Base-by-base conservation (phyloP, 352 stramenopile species). In the Globisporangium cederbergense region DNA sequence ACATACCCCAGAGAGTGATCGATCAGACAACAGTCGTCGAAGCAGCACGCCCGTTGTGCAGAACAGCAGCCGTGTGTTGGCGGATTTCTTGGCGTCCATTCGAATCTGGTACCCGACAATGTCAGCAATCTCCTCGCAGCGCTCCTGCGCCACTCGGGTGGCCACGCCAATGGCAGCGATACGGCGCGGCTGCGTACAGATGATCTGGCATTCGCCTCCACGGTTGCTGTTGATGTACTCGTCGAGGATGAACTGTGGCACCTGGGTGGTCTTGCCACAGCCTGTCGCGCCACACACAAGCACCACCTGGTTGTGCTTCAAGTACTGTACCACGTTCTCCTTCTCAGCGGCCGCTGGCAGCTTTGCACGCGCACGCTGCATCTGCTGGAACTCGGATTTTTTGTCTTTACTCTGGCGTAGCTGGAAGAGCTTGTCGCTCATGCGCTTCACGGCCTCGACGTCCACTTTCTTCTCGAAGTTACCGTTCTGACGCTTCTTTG, bases 171-270 rank as follows among this genome's bases (percentile, higher is more conserved):
- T 98, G 30, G 97, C 97, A n/a, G 97, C 97, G 34, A 99, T 90
- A 40, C 85, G 81, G 1, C 97, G 84, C 53, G 97, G 97, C 69
- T 99, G 97, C 30, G 95, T 98, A 76, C 97, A 97, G 47, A 99
- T 81, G 71, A 99, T 98, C 60, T 97, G 88, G 67, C 94, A 96
- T 58, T 98, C 95, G 2, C 88, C 83, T 22, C 90, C 90, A 42
- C 81, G 75, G 16, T 82, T 81, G 34, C 82, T 79, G 22, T 91
- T 73, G 34, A 98, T 95, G 66, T 81, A 93, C 22, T 98, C 81
- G 65, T 99, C 97, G 3, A 99, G 69, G 72, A 99, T 95, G 56
- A 98, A 99, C 72, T 99, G 96, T 42, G 96, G 96, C 30, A 99
- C 95, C 70, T 99, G 96, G 7, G 96, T 98, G 11, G 93, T 98